These are phyloP conservation scores for Blastocystis sp. DNA, from an alignment of 352 stramenopile species.

Conservation along the genomic window DNA sequence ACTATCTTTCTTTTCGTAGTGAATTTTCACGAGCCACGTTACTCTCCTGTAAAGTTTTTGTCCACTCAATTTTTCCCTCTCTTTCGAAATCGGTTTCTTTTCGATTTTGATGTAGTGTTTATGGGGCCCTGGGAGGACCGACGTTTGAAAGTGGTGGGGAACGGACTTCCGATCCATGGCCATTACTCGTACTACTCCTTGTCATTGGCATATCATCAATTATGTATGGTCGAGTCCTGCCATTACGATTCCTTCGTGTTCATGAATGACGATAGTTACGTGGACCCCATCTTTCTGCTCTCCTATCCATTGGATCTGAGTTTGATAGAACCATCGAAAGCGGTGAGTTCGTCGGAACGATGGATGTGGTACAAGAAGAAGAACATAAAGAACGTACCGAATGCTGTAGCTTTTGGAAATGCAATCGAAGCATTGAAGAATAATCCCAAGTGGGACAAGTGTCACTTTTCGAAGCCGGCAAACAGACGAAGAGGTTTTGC, in stretches of 20 bases:
- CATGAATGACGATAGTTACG: constrained; percentile 48
- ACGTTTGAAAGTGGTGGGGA: background rate
- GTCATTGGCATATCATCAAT: background rate
- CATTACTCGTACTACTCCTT: constrained; percentile 25
- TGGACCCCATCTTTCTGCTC: constrained; percentile 3
- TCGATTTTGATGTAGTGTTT: constrained; percentile 35
- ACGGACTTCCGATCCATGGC: background rate
- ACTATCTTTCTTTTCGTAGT: constrained; percentile 26
- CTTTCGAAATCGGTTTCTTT: background rate
- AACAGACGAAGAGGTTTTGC: background rate
- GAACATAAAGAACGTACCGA: background rate
- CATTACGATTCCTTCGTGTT: background rate
- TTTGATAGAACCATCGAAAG: background rate
- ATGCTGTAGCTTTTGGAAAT: background rate
- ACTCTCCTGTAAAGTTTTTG: background rate
- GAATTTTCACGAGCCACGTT: constrained; percentile 12
- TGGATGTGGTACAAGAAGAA: background rate
- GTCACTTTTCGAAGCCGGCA: background rate
- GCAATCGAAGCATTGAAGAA: background rate
- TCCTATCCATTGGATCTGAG: background rate
- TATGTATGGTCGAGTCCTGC: background rate
- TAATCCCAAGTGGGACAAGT: background rate
- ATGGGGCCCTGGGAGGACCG: background rate
- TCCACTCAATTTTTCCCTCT: background rate
- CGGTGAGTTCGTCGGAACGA: background rate